Base-by-base conservation (phyloP, 495 filamentous ascomycete genomes). In the Xylaria intraflava region DNA sequence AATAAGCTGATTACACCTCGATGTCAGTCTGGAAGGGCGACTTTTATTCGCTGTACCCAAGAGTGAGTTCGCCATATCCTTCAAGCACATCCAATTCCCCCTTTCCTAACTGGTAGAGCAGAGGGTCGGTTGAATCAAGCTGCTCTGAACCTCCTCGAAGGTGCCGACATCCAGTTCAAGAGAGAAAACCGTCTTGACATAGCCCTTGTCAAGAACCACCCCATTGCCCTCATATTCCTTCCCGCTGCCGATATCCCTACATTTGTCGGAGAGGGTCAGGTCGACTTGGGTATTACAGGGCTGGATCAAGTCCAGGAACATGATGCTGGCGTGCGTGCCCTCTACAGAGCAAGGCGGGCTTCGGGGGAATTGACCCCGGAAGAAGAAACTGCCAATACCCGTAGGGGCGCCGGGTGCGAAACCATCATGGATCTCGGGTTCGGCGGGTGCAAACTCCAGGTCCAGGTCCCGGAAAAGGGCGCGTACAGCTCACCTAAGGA, bases 41-140 rank as follows among this genome's bases (percentile, higher is more conserved):
- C 83, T 97, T 42, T 81, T 98, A 55, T 96, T 98, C 65, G 93
- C 93, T 53, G 89, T 97, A 19, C 93, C 93, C 40, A 98, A 98
- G 75, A 98, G 90, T 89, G 74, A 69, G 87, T 83, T 56, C 36
- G 30, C 16, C 56, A 58, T 51, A 55, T 51, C 49, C 36, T 45
- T 55, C 44, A 22, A 31, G 70, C 61, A 93, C 29, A 7, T 29
- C 26, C 7, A 22, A 9, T 29, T n/a, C 23, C 9, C 20, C 3
- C 2, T 38, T 39, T 19, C 36, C 64, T 66, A 55, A 66, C 49
- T 50, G 49, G 36, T 56, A 46, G 17, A 31, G 69, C 61, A 95
- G 91, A 98, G 86, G 93, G 93, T 46, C 84, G 93, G 51, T 82
- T 98, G 16, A 83, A 95, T 71, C 80, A 89, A 73, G 80, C 86